Evolutionary conservation across 305 asterid genomes (phyloP).

Genomic region (Withania somnifera): DNA sequence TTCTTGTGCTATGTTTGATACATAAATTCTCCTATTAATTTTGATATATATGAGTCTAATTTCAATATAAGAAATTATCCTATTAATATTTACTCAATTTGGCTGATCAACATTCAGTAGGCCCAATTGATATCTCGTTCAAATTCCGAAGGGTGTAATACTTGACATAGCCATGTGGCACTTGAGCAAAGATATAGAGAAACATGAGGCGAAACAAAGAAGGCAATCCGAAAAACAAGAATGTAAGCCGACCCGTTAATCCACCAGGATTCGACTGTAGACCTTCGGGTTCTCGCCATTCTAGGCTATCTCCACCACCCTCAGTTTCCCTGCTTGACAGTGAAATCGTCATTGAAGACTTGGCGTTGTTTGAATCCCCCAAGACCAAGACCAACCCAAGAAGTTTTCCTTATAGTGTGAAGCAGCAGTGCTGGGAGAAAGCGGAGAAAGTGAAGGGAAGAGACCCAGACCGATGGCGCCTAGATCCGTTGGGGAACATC

Average conservation of each 20-base stretch:
- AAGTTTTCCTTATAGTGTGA: constrained; percentile 72
- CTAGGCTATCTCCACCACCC: constrained; percentile 31
- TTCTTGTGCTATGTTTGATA: too few species aligned
- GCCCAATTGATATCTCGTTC: neutral
- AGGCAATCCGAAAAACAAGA: constrained; percentile 17
- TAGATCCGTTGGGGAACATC: constrained; percentile 67
- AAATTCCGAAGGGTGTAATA: neutral
- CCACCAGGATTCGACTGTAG: constrained; percentile 33
- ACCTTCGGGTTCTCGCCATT: constrained; percentile 1
- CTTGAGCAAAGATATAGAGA: neutral
- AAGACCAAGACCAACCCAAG: constrained; percentile 46
- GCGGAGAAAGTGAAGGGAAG: constrained; percentile 87
- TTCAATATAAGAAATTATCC: too few species aligned
- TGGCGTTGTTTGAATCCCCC: constrained; percentile 31
- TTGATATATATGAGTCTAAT: too few species aligned
- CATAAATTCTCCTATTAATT: too few species aligned
- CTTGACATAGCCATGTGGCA: neutral
- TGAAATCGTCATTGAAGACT: constrained; percentile 44
- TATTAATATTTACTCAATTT: too few species aligned
- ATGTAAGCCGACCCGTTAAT: constrained; percentile 19
- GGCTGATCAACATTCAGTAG: too few species aligned
- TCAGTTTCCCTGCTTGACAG: constrained; percentile 35
- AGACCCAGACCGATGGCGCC: constrained; percentile 90
- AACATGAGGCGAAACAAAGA: constrained; percentile 36
- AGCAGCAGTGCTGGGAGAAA: constrained; percentile 92